Evolutionary conservation across 2,329 filamentous ascomycete genomes (phyloP), one percentile per base, ranked within the genome.

Genomic region (Pseudophaeomoniella oleicola): DNA sequence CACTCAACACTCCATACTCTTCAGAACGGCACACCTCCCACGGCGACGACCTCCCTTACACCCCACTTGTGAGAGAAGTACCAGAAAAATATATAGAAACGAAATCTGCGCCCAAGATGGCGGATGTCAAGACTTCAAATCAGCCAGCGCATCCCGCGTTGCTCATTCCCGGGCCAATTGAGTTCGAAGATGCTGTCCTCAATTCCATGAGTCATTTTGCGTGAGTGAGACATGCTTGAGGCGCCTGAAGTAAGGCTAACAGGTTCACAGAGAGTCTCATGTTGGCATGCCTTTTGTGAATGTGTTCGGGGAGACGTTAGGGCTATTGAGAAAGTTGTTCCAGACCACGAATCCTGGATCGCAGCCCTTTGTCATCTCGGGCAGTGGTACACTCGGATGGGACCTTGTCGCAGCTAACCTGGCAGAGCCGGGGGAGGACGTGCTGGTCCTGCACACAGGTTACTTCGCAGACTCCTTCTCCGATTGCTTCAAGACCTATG

Each of bases 391-490:
- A 14, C 71, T 98, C 5, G 90, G 90, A 42, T 98, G 90, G 90
- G 90, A 98, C 56, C 66, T 96, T 40, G 86, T 96, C 32, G 81
- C 86, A n/a, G 80, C 86, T 49, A 98, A 96, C 66, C 65, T 98
- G 44, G 71, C 84, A 42, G 88, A 98, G 65, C 72, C 78, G 35
- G 87, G 83, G 41, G 90, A 98, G 54, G 75, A 94, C 40, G 90
- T 82, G 16, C 72, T 98, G 30, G 87, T 98, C 37, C 74, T 98
- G 13, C 87, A 93, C 66, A 92, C 85, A 30, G 90, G 90, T 46
- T 98, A 98, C 72, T 98, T 98, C 55, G 87, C 82, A 47, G 87
- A 96, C 58, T 86, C 80, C 40, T 94, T 98, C 55, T 83, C 84
- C 46, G 80, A 93, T 62, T 94, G 87, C 63, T 75, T 98, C 55